Evolutionary conservation across 1,284 basidiomycete species (phyloP).

Genomic region (Porogramme epimiltina): DNA sequence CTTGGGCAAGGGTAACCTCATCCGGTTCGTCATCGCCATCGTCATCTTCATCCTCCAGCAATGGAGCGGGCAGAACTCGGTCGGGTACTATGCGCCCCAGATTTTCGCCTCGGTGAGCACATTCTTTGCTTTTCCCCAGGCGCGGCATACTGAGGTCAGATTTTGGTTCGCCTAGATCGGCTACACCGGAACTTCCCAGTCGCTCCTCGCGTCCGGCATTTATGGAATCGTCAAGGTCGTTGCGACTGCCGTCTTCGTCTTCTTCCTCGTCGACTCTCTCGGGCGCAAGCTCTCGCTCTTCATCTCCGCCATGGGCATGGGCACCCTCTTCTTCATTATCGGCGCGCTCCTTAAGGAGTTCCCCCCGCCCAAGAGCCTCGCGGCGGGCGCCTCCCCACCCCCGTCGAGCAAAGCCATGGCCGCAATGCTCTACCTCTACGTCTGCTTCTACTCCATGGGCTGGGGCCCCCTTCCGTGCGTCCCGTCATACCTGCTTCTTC

Average conservation of each 20-base stretch:
- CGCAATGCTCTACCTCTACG: conserved; percentile 75
- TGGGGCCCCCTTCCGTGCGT: conserved; percentile 32
- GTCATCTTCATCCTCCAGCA: conserved; percentile 66
- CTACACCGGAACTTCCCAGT: conserved; percentile 57
- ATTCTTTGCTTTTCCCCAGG: neutral
- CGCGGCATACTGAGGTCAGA: conserved; percentile 9
- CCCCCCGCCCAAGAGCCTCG: conserved; percentile 44
- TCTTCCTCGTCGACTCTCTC: conserved; percentile 56
- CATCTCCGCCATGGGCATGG: conserved; percentile 67
- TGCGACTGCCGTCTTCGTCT: conserved; percentile 67
- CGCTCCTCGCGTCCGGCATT: conserved; percentile 79
- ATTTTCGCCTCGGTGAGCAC: conserved; percentile 65
- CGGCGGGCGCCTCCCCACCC: conserved; percentile 34
- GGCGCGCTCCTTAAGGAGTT: conserved; percentile 78
- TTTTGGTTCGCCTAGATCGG: conserved; percentile 53
- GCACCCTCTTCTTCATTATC: conserved; percentile 62
- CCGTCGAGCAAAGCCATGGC: conserved; percentile 71
- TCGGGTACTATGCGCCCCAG: conserved; percentile 79
- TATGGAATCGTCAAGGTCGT: conserved; percentile 81
- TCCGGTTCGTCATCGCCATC: conserved; percentile 70
- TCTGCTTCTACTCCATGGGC: conserved; percentile 75
- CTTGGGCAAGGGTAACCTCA: conserved; percentile 73
- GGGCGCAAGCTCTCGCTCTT: conserved; percentile 61
- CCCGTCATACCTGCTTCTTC: neutral
- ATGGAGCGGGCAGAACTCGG: conserved; percentile 62